Evolutionary conservation across 257 asterid genomes (phyloP).

Genomic region (Fraxinus americana): DNA sequence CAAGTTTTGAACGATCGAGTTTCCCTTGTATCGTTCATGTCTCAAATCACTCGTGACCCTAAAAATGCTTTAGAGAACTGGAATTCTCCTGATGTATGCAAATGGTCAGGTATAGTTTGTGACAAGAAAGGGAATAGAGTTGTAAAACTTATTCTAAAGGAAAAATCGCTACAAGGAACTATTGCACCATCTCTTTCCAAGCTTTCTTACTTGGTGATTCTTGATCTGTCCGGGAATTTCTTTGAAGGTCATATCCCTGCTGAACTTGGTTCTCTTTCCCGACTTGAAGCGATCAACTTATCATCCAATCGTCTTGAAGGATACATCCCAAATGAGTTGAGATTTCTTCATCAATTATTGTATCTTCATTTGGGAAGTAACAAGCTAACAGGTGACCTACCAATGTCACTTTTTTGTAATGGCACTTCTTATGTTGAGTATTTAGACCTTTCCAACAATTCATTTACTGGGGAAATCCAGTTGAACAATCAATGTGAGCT

Average conservation of each 20-base stretch:
- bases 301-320: slow-evolving; percentile 66
- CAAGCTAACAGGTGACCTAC: slow-evolving; percentile 59
- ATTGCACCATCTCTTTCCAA: slow-evolving; percentile 58
- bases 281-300: slow-evolving; percentile 59
- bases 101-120: slow-evolving; percentile 69
- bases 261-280: slow-evolving; percentile 50
- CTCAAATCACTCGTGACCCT: slow-evolving; percentile 55
- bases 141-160: slow-evolving; percentile 59
- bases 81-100: slow-evolving; percentile 54
- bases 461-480: slow-evolving; percentile 64
- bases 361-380: slow-evolving; percentile 78
- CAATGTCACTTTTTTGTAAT: slow-evolving; percentile 55
- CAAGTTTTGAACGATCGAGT: slow-evolving; percentile 40
- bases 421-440: slow-evolving; percentile 52
- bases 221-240: slow-evolving; percentile 73
- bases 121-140: slow-evolving; percentile 42
- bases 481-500: slow-evolving; percentile 45
- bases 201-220: slow-evolving; percentile 52
- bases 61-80: slow-evolving; percentile 45
- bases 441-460: slow-evolving; percentile 79
- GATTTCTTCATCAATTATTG: slow-evolving; percentile 41
- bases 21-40: slow-evolving; percentile 64
- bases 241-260: slow-evolving; percentile 60
- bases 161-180: slow-evolving; percentile 54
- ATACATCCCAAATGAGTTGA: slow-evolving; percentile 53